Base-by-base conservation (phyloP, 768 basidiomycete species). In the Suillus subaureus region DNA sequence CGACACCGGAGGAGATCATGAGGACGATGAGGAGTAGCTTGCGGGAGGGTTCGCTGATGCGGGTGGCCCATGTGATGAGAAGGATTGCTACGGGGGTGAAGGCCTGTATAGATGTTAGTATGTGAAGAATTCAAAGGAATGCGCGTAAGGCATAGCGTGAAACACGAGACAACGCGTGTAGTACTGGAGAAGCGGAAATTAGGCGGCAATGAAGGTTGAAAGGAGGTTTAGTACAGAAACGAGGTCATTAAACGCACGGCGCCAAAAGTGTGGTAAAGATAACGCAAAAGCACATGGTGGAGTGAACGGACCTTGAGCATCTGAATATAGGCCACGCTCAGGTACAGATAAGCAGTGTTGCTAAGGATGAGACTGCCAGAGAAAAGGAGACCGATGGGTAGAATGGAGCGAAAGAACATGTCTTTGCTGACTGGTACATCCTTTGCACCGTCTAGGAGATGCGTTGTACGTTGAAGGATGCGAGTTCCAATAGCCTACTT, bases 271-370 rank as follows among this genome's bases (percentile, higher is more conserved):
- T 18, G n/a, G 15, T 18, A 18, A 58, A 60, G 58, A 60, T 60
- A 26, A 37, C 13, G 37, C 45, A 58, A 18, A 28, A 11, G 6
- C 11, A 6, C 21, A 35, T 35, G 35, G 8, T 35, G 12, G 61
- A 16, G 16, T 33, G 13, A 4, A 70, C 81, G 40, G 45, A 90
- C 91, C 86, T 95, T 95, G 75, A 96, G 88, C 94, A 98, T 94
- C 78, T 99, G 97, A 70, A 99, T 98, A 79, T 97, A 99, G 0
- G 93, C 88, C 13, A 97, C 94, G 69, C 89, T 91, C 69, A 99
- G 87, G 71, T 94, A 90, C 26, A 97, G 88, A 77, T 96, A 97
- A 3, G 95, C 95, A 2, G 91, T 92, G 78, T 99, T 99, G 79
- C 89, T 91, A 65, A 96, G 83, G 71, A 98, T 88, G 63, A 99